Evolutionary conservation across 2,329 filamentous ascomycete genomes (phyloP), one percentile per base, ranked within the genome.

Genomic region (Sporothrix curviconia): DNA sequence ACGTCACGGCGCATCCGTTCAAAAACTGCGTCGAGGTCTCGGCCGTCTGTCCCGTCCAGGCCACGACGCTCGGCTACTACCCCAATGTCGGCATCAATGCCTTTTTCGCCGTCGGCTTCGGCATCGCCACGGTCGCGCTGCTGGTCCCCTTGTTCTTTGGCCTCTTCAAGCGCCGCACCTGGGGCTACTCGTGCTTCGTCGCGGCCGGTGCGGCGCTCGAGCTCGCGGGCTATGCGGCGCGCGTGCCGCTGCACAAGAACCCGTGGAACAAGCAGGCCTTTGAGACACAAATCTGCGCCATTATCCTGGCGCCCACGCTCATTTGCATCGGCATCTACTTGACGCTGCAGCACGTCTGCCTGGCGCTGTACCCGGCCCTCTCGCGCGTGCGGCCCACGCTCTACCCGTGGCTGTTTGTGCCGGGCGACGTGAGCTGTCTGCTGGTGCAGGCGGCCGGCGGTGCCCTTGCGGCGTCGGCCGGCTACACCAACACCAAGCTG

Each of bases 301-400:
- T 83, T 70, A 79, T 83, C 68, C 74, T 83, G 52, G 78, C 73
- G n/a, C 80, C 80, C 3, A 81, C 82, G 30, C 75, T 86, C 59
- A 73, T 85, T 69, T 83, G 81, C 69, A 80, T 82, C 62, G 78
- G 76, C 65, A 79, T 86, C 68, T 86, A 86, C 71, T 77, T 86
- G 25, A 84, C 80, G 3, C 77, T 86, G 59, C 83, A 84, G 68
- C 82, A 84, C 72, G 68, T 81, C 62, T 74, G 77, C 58, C 69
- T 80, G 34, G 69, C 74, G 47, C 71, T 82, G 60, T 74, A 72
- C 68, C 75, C 79, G 8, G 43, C 63, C 37, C 71, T 80, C 55
- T 82, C 79, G n/a, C 76, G 78, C 61, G 64, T 83, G 57, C 72
- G 71, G 3, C 76, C 80, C 17, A 69, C 67, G n/a, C 72, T 74